phyloP scores from a whole-genome alignment of 139 green algal genomes.

The Chlamydomonas sphaeroides region DNA sequence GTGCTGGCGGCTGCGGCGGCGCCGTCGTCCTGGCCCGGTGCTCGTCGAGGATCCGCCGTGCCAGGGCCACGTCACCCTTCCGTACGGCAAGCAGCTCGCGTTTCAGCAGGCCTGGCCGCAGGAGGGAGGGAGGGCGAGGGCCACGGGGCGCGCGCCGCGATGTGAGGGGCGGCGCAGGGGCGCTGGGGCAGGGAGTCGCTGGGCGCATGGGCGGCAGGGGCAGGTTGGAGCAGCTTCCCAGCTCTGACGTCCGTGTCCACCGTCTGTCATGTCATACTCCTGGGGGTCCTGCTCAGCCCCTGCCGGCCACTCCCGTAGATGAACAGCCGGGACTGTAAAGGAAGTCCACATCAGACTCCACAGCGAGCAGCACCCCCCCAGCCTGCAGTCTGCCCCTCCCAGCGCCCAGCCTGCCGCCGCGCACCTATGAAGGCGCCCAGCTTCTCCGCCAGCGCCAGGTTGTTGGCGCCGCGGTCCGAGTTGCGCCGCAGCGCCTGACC shows the following conservation, averaged over 20 bases:
- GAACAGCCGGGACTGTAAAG: too few relatives aligned
- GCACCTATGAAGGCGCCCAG: conserved; percentile 16
- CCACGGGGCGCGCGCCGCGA: too few relatives aligned
- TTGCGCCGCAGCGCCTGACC: neutral
- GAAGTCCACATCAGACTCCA: too few relatives aligned
- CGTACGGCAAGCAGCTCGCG: conserved; percentile 15
- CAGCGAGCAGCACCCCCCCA: neutral
- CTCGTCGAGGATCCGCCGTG: neutral
- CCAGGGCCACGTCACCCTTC: conserved; percentile 1
- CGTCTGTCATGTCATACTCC: neutral
- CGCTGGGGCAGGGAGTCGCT: too few relatives aligned
- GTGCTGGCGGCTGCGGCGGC: neutral
- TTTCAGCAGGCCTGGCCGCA: neutral
- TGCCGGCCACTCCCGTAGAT: neutral
- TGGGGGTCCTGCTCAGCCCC: neutral
- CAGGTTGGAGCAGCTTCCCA: too few relatives aligned
- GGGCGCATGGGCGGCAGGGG: too few relatives aligned
- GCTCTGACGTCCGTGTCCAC: too few relatives aligned
- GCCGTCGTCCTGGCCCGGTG: neutral
- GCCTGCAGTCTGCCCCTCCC: too few relatives aligned
- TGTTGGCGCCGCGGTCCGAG: conserved; percentile 20
- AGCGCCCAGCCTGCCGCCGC: neutral
- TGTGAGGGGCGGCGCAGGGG: too few relatives aligned
- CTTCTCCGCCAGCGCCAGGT: conserved; percentile 36
- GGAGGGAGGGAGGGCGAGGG: too few relatives aligned